Evolutionary conservation across 768 basidiomycete genomes (phyloP).

Genomic region (Chalciporus chontae): DNA sequence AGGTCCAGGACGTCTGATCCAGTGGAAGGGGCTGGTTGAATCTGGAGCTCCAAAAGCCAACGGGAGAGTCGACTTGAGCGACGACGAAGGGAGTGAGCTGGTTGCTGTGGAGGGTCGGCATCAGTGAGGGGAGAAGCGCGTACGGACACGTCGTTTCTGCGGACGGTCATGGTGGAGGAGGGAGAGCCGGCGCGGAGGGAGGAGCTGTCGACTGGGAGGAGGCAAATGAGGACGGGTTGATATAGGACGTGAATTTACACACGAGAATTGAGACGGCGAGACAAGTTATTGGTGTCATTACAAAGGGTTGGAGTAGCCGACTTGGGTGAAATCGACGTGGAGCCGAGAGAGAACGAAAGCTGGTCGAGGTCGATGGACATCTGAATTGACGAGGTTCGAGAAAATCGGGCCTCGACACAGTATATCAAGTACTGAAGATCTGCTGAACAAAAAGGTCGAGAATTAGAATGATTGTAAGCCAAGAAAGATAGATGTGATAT

Average conservation of each 20-base stretch:
- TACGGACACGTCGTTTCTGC: constrained; percentile 25
- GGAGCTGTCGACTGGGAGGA: constrained; percentile 14
- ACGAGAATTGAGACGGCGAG: constrained; percentile 13
- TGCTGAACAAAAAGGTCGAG: constrained; percentile 2
- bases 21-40: constrained; percentile 16
- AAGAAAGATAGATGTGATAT: constrained; percentile 24
- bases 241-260: constrained; percentile 12
- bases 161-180: constrained; percentile 29
- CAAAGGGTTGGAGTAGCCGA: constrained; percentile 12
- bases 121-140: constrained; percentile 11
- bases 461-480: constrained; percentile 5
- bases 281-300: constrained; percentile 15
- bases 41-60: constrained; percentile 44
- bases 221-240: constrained; percentile 36
- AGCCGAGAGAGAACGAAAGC: constrained; percentile 14
- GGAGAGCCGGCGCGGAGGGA: constrained; percentile 21
- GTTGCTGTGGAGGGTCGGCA: constrained; percentile 5
- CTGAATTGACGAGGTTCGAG: not conserved
- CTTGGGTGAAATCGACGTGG: constrained; percentile 18
- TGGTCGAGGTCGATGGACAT: constrained; percentile 25
- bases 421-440: constrained; percentile 8
- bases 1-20: constrained; percentile 14
- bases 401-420: constrained; percentile 6
- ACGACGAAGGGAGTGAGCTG: constrained; percentile 24
- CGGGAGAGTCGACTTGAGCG: constrained; percentile 39